A percentile compares a stretch with the other conserved stretches of the same genome.
phyloP scores from a whole-genome alignment of 306 rosid species.

The Inga oerstediana region DNA sequence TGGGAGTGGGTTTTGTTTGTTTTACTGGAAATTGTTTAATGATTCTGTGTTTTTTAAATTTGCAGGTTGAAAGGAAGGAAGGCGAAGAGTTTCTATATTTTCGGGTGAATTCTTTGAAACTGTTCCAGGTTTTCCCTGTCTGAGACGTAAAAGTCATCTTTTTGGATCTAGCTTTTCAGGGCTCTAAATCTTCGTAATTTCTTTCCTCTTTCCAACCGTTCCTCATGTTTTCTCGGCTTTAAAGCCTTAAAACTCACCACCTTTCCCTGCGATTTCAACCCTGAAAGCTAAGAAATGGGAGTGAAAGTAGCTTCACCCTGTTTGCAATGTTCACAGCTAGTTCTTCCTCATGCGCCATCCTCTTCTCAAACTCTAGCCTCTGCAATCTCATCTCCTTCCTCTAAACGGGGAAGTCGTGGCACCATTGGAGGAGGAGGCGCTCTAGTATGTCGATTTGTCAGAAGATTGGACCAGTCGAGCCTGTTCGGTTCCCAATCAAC shows the following conservation, averaged over 20 bases:
- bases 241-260: neutral
- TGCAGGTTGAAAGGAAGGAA: conserved; percentile 45
- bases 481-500: conserved; percentile 42
- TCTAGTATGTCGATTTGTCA: conserved; percentile 40
- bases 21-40: neutral
- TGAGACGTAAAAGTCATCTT: conserved; percentile 21
- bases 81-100: conserved; percentile 28
- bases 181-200: conserved; percentile 13
- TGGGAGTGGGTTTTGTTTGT: neutral
- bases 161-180: conserved; percentile 1
- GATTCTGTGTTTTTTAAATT: neutral
- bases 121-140: neutral
- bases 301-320: conserved; percentile 59
- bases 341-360: conserved; percentile 59
- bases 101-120: neutral
- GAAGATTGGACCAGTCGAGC: conserved; percentile 44
- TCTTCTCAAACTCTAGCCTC: conserved; percentile 68
- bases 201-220: neutral
- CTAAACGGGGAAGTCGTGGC: conserved; percentile 47
- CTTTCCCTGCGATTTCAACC: neutral
- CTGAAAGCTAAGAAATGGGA: conserved; percentile 44
- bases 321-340: conserved; percentile 66
- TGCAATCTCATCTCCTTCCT: conserved; percentile 53
- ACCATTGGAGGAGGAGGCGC: conserved; percentile 34
- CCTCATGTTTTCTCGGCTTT: neutral